Conservation (phyloP, 2,329 filamentous ascomycete species). For the Penicillium sp. region DNA sequence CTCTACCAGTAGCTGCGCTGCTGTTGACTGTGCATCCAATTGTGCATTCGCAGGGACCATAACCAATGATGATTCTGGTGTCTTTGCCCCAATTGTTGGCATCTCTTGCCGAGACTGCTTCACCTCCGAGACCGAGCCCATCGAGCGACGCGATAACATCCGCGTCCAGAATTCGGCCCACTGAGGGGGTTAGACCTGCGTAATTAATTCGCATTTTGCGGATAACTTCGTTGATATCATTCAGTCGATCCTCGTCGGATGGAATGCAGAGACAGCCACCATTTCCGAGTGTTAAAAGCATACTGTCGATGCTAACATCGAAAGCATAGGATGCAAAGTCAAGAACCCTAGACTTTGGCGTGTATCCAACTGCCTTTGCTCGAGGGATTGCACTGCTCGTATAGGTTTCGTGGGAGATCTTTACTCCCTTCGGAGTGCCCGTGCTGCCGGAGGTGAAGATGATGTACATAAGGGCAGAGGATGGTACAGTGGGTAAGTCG, state of each 20-base stretch:
- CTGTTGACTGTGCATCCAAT: constrained; percentile 42
- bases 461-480: constrained; percentile 53
- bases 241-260: constrained; percentile 47
- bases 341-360: constrained; percentile 57
- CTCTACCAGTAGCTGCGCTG: constrained; percentile 32
- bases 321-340: constrained; percentile 57
- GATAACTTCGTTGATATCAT: constrained; percentile 52
- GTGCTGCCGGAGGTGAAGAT: constrained; percentile 60
- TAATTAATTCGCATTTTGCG: constrained; percentile 52
- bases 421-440: constrained; percentile 55
- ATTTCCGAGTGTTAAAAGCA: constrained; percentile 54
- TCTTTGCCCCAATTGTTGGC: constrained; percentile 42
- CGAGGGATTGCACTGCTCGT: constrained; percentile 57
- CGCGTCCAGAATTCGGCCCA: constrained; percentile 50
- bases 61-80: constrained; percentile 47
- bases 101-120: constrained; percentile 43
- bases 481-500: constrained; percentile 25
- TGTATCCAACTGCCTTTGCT: constrained; percentile 51
- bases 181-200: constrained; percentile 59
- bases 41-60: constrained; percentile 45
- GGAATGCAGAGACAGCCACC: constrained; percentile 62
- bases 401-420: constrained; percentile 60
- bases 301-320: constrained; percentile 54
- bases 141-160: constrained; percentile 44
- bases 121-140: constrained; percentile 45